A percentile compares a stretch with the other conserved stretches of the same genome.
These are phyloP conservation scores for Cryphonectria carpinicola DNA, from an alignment of 2,329 filamentous ascomycete species.

Conservation along the genomic window DNA sequence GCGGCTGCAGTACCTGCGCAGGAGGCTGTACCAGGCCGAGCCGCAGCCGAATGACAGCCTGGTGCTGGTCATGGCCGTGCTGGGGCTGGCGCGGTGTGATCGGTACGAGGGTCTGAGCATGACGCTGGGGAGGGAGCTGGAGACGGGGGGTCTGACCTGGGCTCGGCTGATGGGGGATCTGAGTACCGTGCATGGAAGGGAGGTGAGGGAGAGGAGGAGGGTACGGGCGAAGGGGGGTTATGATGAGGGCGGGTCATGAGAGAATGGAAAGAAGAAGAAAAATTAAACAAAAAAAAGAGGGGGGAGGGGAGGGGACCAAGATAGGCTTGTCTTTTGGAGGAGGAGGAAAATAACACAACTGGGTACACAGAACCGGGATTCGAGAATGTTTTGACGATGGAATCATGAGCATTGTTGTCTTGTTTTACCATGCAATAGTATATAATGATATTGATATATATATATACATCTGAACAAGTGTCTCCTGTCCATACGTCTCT, in stretches of 20 bases:
- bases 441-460: not conserved
- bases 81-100: slow-evolving; percentile 23
- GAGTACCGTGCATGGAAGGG: slow-evolving; percentile 22
- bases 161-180: slow-evolving; percentile 26
- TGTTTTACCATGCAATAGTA: not conserved
- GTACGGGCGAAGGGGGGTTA: slow-evolving; percentile 5
- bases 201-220: slow-evolving; percentile 23
- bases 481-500: not conserved
- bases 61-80: slow-evolving; percentile 28
- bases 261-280: not conserved
- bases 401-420: not conserved
- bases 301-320: not conserved
- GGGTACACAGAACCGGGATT: slow-evolving; percentile 8
- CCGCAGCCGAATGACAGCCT: slow-evolving; percentile 29
- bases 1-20: slow-evolving; percentile 25
- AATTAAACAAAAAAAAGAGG: not conserved
- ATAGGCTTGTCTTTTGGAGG: not conserved
- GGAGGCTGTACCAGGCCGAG: slow-evolving; percentile 26
- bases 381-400: not conserved
- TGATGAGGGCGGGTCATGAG: slow-evolving; percentile 1
- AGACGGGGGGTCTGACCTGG: slow-evolving; percentile 27
- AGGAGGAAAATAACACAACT: not conserved
- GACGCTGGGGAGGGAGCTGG: slow-evolving; percentile 26
- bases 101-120: slow-evolving; percentile 26
- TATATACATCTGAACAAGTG: not conserved